Evolutionary conservation across 495 filamentous ascomycete genomes (phyloP).

Genomic region (Xylaria bambusicola): DNA sequence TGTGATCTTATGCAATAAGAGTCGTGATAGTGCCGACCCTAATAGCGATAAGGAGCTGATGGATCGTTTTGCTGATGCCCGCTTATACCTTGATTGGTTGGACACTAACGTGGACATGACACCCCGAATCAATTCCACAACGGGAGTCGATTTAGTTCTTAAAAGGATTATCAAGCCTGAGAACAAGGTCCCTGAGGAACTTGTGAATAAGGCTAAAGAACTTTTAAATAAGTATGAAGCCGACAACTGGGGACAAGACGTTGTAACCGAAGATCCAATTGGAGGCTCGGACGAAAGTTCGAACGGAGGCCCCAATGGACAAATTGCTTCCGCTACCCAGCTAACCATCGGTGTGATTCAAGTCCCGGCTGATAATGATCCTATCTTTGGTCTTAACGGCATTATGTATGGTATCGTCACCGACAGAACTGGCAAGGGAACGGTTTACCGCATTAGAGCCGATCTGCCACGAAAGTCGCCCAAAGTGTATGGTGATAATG

Average conservation of each 20-base stretch:
- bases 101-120: slow-evolving; percentile 22
- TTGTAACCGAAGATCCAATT: slow-evolving; percentile 9
- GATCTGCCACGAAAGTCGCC: slow-evolving; percentile 19
- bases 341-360: slow-evolving; percentile 1
- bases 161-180: background rate
- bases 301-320: background rate
- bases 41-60: background rate
- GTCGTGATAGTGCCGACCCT: background rate
- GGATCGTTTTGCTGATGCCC: slow-evolving; percentile 9
- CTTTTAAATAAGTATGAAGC: slow-evolving; percentile 16
- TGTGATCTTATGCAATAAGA: background rate
- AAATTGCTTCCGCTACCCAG: background rate
- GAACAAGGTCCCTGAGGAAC: background rate
- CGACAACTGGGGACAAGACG: slow-evolving; percentile 27
- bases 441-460: slow-evolving; percentile 32
- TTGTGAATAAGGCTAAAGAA: slow-evolving; percentile 14
- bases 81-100: slow-evolving; percentile 24
- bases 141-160: background rate
- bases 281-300: background rate
- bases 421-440: slow-evolving; percentile 13
- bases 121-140: slow-evolving; percentile 8
- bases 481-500: slow-evolving; percentile 50
- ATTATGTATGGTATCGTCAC: slow-evolving; percentile 46
- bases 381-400: slow-evolving; percentile 31
- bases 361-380: slow-evolving; percentile 29